These are phyloP conservation scores for Candida quercuum DNA, from an alignment of 805 yeast genomes.

Conservation along the genomic window DNA sequence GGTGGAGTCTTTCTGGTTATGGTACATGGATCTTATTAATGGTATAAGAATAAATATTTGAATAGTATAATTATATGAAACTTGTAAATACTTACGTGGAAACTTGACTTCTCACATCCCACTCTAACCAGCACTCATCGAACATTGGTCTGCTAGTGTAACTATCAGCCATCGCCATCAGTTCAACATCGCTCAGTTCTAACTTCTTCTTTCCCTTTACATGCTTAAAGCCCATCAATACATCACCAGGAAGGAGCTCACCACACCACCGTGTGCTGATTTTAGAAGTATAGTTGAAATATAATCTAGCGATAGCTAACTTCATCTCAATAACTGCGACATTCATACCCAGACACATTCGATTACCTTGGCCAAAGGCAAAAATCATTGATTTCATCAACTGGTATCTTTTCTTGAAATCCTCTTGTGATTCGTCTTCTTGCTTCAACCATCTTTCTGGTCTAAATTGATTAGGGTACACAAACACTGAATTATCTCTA, in stretches of 20 bases:
- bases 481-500: slow-evolving; percentile 41
- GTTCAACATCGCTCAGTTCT: slow-evolving; percentile 33
- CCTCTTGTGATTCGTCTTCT: slow-evolving; percentile 29
- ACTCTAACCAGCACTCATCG: slow-evolving; percentile 46
- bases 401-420: slow-evolving; percentile 32
- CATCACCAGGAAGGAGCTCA: slow-evolving; percentile 19
- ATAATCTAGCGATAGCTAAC: slow-evolving; percentile 45
- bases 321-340: slow-evolving; percentile 65
- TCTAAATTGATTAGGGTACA: slow-evolving; percentile 41
- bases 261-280: slow-evolving; percentile 41
- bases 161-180: slow-evolving; percentile 53
- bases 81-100: no score
- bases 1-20: no score
- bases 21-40: no score
- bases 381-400: slow-evolving; percentile 49
- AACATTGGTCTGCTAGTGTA: slow-evolving; percentile 47
- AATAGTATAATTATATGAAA: neutral
- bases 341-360: slow-evolving; percentile 74
- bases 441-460: slow-evolving; percentile 60
- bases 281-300: slow-evolving; percentile 40
- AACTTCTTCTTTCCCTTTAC: slow-evolving; percentile 6
- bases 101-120: slow-evolving; percentile 7
- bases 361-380: slow-evolving; percentile 68
- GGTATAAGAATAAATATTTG: neutral
- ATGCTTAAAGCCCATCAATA: slow-evolving; percentile 21